Evolutionary conservation across 192 early-diverging fungal genomes (phyloP), one percentile per base, ranked within the genome.

Genomic region (Paraglomus brasilianum): DNA sequence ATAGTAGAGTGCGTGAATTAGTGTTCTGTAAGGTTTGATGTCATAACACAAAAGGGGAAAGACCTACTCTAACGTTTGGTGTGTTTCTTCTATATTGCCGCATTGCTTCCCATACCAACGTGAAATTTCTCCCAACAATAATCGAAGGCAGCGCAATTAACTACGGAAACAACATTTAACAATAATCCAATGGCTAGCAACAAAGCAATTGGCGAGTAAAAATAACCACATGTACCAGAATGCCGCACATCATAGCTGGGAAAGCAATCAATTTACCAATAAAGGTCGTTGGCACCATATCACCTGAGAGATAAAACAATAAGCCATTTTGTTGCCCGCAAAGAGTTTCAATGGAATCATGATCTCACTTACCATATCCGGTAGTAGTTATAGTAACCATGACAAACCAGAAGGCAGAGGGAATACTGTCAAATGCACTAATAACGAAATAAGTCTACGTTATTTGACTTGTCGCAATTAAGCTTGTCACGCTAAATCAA

Each of bases 91-190:
- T 73, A 48, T 77, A 77, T 10, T 80, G 77, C 21, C 82, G 67
- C 87, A 88, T 87, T 6, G 84, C 83, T 65, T 93, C 90, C 89
- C 89, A 93, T 14, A 93, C 91, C 49, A 88, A 78, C 4, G 90
- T 91, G 70, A 91, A 93, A 71, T 93, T 90, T 40, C 90, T 75
- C 17, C 91, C 91, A 41, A 93, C 89, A 67, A 93, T 91, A 60
- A 93, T 93, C 5, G 91, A 93, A 10, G 91, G 91, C 67, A 93
- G 67, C 0, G 91, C 88, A 73, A 93, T 93, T 22, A 93, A 74
- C 81, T 81, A 63, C n/a, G 49, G 24, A 45, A 66, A 36, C 40
- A n/a, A 40, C 14, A 60, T n/a, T 19, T 46, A 19, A 21, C 1
- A 62, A 62, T 10, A 45, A 24, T 50, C 11, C 17, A 69, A 19